Evolutionary conservation across 179 eudicot species (phyloP), one percentile per base, ranked within the genome.

Genomic region (Pouteria campechiana): DNA sequence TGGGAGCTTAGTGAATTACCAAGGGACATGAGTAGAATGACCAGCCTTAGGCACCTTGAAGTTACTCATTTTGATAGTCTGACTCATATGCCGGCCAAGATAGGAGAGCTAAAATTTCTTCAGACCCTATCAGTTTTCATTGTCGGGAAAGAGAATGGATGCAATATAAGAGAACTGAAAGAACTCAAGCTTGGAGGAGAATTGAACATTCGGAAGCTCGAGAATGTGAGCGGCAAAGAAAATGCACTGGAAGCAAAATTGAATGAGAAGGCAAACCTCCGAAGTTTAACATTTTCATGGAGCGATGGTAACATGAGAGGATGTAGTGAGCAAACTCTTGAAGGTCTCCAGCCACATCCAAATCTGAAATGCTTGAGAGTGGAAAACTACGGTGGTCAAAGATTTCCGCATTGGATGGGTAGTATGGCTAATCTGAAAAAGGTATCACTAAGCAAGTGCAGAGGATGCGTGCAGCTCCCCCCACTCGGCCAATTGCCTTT

Each of bases 21-120:
- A 20, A 27, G 5, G 11, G 25, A 38, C 2, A 13, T 68, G 0
- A 13, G 13, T 11, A 28, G 39, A 5, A 28, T 63, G 41, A 14
- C 46, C 10, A 63, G 21, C 22, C 48, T 64, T 29, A 39, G 63
- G 15, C 60, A 64, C 46, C 46, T 63, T 1, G 16, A 37, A 33
- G 23, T 54, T 8, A 6, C 23, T 9, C 25, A 22, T 9, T 57
- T 54, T 13, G 17, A 17, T 1, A 18, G 10, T 1, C 25, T 57
- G 55, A 32, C 41, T 1, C 32, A 30, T 17, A 46, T 54, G 61
- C 74, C 61, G 15, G 28, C 18, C 17, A 32, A 47, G 32, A 28
- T 61, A 16, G 35, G 67, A 17, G 29, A 31, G 3, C 28, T 67
- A 43, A 46, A 40, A 24, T 30, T 32, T 9, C 54, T 67, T 2